Percentiles rank a stretch among this genome's conserved stretches.
Evolutionary conservation across 192 early-diverging fungal species (phyloP).

Genomic region (Rhizophagus sp.): DNA sequence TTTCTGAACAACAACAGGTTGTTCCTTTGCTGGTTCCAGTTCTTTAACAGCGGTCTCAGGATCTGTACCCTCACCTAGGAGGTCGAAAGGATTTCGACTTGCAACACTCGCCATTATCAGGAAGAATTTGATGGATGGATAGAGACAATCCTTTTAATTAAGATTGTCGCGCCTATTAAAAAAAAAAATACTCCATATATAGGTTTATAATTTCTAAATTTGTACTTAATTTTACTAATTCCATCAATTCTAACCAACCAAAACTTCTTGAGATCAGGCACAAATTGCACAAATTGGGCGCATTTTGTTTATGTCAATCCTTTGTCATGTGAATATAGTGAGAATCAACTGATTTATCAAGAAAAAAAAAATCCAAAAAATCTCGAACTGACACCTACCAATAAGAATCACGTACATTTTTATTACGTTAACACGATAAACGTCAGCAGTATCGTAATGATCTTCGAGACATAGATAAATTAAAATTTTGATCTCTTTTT

Average conservation of each 20-base stretch:
- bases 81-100: slow-evolving; percentile 19
- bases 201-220: background rate
- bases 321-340: no score
- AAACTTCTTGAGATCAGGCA: no score
- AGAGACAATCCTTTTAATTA: background rate
- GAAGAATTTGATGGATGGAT: slow-evolving; percentile 22
- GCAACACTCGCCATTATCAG: slow-evolving; percentile 17
- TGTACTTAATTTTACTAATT: background rate
- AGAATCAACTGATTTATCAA: no score
- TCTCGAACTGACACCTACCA: no score
- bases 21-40: background rate
- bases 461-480: no score
- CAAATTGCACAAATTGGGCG: no score
- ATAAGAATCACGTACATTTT: no score
- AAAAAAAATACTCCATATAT: background rate
- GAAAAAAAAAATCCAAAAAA: no score
- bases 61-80: slow-evolving; percentile 16
- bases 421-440: no score
- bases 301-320: no score
- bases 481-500: background rate
- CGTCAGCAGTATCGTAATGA: no score
- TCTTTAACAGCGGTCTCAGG: background rate
- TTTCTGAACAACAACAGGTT: background rate
- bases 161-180: slow-evolving; percentile 23
- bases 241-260: background rate